Evolutionary conservation across 345 rosid genomes (phyloP).

Genomic region (Aquilaria malaccensis): DNA sequence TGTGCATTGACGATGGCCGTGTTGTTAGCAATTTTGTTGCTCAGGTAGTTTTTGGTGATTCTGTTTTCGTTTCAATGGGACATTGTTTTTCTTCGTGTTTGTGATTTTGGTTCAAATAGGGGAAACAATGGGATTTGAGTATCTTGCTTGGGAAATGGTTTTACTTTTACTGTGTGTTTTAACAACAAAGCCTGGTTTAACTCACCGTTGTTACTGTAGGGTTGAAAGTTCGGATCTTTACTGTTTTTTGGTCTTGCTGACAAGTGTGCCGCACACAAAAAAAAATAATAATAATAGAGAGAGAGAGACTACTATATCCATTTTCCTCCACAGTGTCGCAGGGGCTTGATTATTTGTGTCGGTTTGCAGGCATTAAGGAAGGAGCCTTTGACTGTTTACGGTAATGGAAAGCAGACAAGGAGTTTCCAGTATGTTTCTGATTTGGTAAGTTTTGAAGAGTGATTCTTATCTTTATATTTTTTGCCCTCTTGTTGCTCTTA

Average conservation of each 20-base stretch:
- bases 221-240: too few species aligned
- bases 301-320: too few species aligned
- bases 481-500: background rate
- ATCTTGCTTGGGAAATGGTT: too few species aligned
- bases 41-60: slow-evolving; percentile 39
- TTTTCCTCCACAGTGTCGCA: too few species aligned
- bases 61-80: background rate
- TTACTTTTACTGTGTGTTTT: background rate
- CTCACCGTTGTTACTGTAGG: too few species aligned
- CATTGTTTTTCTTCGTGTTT: too few species aligned
- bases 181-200: background rate
- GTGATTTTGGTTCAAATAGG: too few species aligned
- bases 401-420: slow-evolving; percentile 99
- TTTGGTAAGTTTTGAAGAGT: slow-evolving; percentile 39
- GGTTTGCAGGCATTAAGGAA: slow-evolving; percentile 80
- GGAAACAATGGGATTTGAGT: too few species aligned
- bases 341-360: too few species aligned
- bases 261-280: background rate
- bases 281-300: background rate
- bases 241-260: background rate
- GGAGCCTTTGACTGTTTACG: slow-evolving; percentile 96
- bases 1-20: slow-evolving; percentile 99
- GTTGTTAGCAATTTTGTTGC: slow-evolving; percentile 99
- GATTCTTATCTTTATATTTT: background rate
- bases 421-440: slow-evolving; percentile 98